Evolutionary conservation across 163 green algal species (phyloP), one percentile per base, ranked within the genome.

Genomic region (Chlorella variabilis): DNA sequence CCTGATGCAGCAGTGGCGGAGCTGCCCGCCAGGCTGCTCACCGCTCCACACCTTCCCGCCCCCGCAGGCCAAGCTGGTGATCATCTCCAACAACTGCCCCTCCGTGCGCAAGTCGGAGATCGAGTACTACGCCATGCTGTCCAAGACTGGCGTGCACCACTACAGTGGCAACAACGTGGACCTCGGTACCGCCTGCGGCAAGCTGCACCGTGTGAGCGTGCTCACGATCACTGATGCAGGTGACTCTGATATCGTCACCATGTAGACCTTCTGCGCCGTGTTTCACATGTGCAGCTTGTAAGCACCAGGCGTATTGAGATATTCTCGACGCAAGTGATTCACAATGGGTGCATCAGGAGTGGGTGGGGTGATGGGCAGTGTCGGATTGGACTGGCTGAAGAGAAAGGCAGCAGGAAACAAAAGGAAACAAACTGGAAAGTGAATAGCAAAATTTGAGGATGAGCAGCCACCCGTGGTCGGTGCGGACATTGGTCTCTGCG

Each of bases 61-160:
- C n/a, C 38, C 75, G 58, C 78, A 77, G 67, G 94, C 94, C 86
- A 99, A 99, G 92, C 92, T 99, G 79, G 89, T 99, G 23, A 95
- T 99, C 81, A 98, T 99, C 87, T 93, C 87, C 88, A 98, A 96
- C 94, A 99, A 99, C 94, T 97, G 91, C 87, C 97, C 94, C 27
- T 83, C 95, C 27, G 92, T 99, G 70, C 89, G 95, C 84, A 98
- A 98, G 90, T 97, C 92, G 48, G 97, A 99, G 93, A 96, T 99
- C 39, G 97, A 99, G 94, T 99, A 99, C 94, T 99, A 99, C 81
- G 97, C 97, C 78, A 99, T 99, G 97, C 94, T 99, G 15, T 80
- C 73, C 56, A 80, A 80, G 73, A 80, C 73, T 4, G 94, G 93
- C 84, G 97, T 99, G 73, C 94, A 98, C 92, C 97, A 99, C 91